Percentiles rank a stretch among this genome's conserved stretches.
phyloP scores from a whole-genome alignment of 306 rosid genomes.

The Glycine latifolia region DNA sequence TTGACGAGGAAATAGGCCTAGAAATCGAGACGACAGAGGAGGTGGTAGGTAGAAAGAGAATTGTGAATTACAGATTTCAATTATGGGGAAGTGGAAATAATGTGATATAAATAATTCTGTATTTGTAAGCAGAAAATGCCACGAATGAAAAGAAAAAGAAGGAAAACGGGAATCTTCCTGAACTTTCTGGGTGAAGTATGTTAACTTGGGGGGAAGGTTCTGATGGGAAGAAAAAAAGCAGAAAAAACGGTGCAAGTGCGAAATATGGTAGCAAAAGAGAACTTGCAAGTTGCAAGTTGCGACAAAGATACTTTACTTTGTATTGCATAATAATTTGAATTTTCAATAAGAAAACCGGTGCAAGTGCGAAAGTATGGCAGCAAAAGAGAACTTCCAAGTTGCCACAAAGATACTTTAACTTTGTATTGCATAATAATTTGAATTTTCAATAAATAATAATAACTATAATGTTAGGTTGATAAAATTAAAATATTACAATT shows the following conservation, averaged over 20 bases:
- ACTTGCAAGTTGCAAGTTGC: not conserved
- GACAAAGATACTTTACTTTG: not conserved
- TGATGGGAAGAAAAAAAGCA: not conserved
- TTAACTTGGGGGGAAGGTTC: not conserved
- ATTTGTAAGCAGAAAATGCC: conserved; percentile 18
- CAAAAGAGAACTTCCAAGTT: not conserved
- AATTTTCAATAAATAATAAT: too few species aligned
- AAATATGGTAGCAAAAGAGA: not conserved
- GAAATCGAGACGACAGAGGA: conserved; percentile 9
- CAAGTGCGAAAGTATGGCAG: not conserved
- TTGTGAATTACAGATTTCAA: conserved; percentile 15
- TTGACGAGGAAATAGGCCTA: conserved; percentile 42
- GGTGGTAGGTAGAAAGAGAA: conserved; percentile 34
- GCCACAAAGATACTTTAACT: not conserved
- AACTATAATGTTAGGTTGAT: too few species aligned
- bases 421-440: too few species aligned
- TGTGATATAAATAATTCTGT: not conserved
- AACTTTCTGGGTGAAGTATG: conserved; percentile 25
- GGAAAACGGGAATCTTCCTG: conserved; percentile 11
- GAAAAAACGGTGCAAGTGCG: not conserved
- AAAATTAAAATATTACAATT: too few species aligned
- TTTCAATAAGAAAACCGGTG: not conserved
- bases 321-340: too few species aligned
- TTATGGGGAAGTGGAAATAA: not conserved
- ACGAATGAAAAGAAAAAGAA: not conserved